Percentiles rank a stretch among this genome's conserved stretches.
These are phyloP conservation scores for Alnus rubra DNA, from an alignment of 306 rosid genomes.

Conservation along the genomic window DNA sequence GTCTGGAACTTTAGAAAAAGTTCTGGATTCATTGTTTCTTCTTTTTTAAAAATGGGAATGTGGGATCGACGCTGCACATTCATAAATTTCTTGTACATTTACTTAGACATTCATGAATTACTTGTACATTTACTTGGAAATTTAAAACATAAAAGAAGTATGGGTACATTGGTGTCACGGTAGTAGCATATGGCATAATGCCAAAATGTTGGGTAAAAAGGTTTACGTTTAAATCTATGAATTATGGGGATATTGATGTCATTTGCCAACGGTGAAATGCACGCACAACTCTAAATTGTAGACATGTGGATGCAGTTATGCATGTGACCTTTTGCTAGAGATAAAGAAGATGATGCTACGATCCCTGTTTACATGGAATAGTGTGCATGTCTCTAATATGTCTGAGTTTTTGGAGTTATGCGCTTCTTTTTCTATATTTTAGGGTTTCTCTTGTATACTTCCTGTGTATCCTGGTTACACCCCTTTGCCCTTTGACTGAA, in stretches of 20 bases:
- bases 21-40: not conserved
- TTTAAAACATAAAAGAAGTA: not conserved
- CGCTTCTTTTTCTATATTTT: too few relatives aligned
- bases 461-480: too few relatives aligned
- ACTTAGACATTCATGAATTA: not conserved
- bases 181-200: not conserved
- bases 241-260: not conserved
- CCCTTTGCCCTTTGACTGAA: too few relatives aligned
- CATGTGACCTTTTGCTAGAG: not conserved
- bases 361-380: too few relatives aligned
- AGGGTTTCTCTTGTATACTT: too few relatives aligned
- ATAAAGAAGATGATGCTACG: too few relatives aligned
- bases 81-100: too few relatives aligned
- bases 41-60: too few relatives aligned
- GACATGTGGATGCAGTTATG: not conserved
- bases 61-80: too few relatives aligned
- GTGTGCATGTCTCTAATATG: too few relatives aligned
- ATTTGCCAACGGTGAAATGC: not conserved
- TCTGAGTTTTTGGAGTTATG: too few relatives aligned
- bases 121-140: not conserved
- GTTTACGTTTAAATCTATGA: not conserved
- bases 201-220: not conserved
- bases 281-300: not conserved
- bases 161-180: not conserved
- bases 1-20: not conserved